Base-by-base conservation (phyloP, 441 rosid species). In the Brassica hybrid region DNA sequence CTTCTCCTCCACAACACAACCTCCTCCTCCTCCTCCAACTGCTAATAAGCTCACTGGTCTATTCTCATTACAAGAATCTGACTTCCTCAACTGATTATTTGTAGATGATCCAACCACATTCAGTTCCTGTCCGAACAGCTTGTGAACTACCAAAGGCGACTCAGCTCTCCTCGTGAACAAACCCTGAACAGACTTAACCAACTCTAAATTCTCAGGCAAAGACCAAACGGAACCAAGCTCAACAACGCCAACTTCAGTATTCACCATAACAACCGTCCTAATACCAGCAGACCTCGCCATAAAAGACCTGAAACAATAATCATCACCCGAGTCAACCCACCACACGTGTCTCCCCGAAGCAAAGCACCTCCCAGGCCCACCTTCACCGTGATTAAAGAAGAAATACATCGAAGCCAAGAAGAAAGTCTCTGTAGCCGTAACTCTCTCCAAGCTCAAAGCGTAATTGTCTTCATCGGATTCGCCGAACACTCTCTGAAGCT, bases 391-490 rank as follows among this genome's bases (percentile, higher is more conserved):
- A 13, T 93, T 97, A 59, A 95, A 95, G 27, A 89, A 91, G 84
- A 95, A 95, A 81, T 95, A 95, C 99, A 95, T 93, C n/a, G 99
- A 95, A 64, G 97, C 93, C 43, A 95, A 80, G 77, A 89, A 95
- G 85, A 93, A 88, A 88, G 91, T 86, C 91, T 94, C 99, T 10
- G 88, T 93, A 74, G 91, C 92, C 10, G 97, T 94, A 68, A 94
- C 97, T 54, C 88, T 83, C 67, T 94, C 99, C 86, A 94, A 83
- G 57, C 93, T 89, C 23, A 90, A 75, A 32, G 97, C 94, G 69
- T 90, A 89, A 70, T 89, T 85, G 65, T 90, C 99, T 86, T 93
- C 99, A 54, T 95, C 98, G 17, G 90, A 89, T 62, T 92, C 98
- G 65, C 97, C 97, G 74, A 86, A 91, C 79, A 87, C 65, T 3